These are phyloP conservation scores for Teunomyces atbi DNA, from an alignment of 805 yeast species.

Conservation along the genomic window DNA sequence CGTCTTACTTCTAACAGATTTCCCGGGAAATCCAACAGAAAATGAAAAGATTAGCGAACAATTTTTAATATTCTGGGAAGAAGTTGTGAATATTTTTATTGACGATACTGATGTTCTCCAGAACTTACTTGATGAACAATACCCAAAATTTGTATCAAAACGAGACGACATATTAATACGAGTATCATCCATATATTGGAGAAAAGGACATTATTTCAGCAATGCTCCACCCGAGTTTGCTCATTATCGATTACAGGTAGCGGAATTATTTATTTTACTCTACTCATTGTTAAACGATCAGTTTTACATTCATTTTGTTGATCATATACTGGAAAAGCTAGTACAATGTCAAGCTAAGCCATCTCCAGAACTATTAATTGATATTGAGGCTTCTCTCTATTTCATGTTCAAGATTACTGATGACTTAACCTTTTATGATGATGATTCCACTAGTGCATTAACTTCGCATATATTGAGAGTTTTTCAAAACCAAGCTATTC, in stretches of 20 bases:
- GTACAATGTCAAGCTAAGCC: constrained; percentile 3
- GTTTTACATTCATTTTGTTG: constrained; percentile 45
- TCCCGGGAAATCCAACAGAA: constrained; percentile 54
- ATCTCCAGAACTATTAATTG: constrained; percentile 21
- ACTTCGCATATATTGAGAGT: constrained; percentile 24
- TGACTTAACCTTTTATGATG: constrained; percentile 44
- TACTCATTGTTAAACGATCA: constrained; percentile 62
- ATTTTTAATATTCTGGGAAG: constrained; percentile 68
- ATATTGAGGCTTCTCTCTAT: constrained; percentile 62
- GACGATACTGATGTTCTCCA: constrained; percentile 43
- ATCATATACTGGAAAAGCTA: constrained; percentile 28
- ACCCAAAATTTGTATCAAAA: constrained; percentile 12
- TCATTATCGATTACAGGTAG: constrained; percentile 68
- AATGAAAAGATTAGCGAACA: constrained; percentile 55
- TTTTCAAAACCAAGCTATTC: constrained; percentile 23
- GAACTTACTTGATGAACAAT: constrained; percentile 10
- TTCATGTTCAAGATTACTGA: constrained; percentile 56
- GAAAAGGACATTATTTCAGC: constrained; percentile 52
- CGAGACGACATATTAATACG: constrained; percentile 41
- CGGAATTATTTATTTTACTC: constrained; percentile 71
- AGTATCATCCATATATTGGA: constrained; percentile 65
- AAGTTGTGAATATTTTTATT: constrained; percentile 54
- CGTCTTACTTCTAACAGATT: constrained; percentile 52
- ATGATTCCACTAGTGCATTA: constrained; percentile 26
- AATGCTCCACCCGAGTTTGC: constrained; percentile 53